These are phyloP conservation scores for Oidiodendron maius DNA, from an alignment of 495 filamentous ascomycete genomes.

Conservation along the genomic window DNA sequence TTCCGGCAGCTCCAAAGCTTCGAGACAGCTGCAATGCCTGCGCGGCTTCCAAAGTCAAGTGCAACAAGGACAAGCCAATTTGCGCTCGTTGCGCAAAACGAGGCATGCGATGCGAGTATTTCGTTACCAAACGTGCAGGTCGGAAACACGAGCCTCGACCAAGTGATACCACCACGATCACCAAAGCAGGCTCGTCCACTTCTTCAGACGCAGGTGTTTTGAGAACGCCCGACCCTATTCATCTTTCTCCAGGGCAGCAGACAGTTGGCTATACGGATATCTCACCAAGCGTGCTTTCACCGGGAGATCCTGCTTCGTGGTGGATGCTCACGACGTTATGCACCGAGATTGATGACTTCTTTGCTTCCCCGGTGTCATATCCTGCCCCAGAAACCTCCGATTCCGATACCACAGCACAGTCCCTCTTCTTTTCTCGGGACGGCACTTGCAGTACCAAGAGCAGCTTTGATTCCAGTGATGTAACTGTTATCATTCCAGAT, in stretches of 20 bases:
- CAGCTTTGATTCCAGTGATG: neutral
- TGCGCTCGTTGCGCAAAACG: conserved; percentile 31
- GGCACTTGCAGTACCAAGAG: neutral
- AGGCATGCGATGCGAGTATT: conserved; percentile 25
- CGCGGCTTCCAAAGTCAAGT: conserved; percentile 32
- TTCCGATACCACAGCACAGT: neutral
- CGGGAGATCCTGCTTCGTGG: neutral
- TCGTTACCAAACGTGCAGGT: conserved; percentile 9
- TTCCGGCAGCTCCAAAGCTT: conserved; percentile 16
- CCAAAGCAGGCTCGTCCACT: too few species aligned
- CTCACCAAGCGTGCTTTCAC: neutral
- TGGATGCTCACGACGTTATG: neutral
- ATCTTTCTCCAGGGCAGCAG: too few species aligned
- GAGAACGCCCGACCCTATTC: too few species aligned
- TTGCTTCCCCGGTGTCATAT: neutral
- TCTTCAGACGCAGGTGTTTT: too few species aligned
- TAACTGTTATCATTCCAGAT: neutral
- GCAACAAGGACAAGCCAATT: conserved; percentile 30
- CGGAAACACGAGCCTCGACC: conserved; percentile 9
- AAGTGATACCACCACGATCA: too few species aligned
- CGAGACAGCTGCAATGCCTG: conserved; percentile 34
- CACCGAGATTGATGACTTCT: neutral
- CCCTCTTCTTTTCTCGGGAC: neutral
- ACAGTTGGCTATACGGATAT: too few species aligned
- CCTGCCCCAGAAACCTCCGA: neutral